Evolutionary conservation across 176 grass and related monocot genomes (phyloP), one percentile per base, ranked within the genome.

Genomic region (Triticum timopheevii): DNA sequence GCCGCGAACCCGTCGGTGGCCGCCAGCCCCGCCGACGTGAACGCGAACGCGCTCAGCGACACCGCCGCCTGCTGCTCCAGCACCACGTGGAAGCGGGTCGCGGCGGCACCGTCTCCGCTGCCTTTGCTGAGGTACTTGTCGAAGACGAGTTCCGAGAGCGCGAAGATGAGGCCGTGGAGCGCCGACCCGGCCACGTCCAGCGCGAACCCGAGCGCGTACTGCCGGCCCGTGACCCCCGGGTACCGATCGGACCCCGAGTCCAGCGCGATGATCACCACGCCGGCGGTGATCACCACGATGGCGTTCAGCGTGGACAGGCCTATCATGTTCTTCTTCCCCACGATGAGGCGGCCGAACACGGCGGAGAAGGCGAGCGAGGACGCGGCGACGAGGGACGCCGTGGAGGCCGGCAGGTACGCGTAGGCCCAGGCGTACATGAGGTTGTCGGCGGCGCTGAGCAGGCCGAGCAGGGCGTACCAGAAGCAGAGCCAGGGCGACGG

Each of bases 351-450:
- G 24, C 96, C 96, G 54, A 98, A 96, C 31, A 98, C 33, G 1
- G 88, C 86, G 0, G 96, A 96, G 82, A 98, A 98, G 16, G 87
- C 75, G 4, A 98, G 92, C 15, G 96, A 98, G 17, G 96, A 94
- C 3, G 96, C 88, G 5, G 96, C 90, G 3, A 95, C 86, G 31
- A 98, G 93, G 24, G 92, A 98, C 0, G 96, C 96, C 22, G 96
- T 96, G 65, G 93, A 98, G 2, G 93, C 96, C 3, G 96, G 96
- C 16, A 98, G 92, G 61, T 98, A 98, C 0, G 88, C 96, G 77
- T 94, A 98, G 0, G 92, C 93, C 91, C 92, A 98, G 22, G 96
- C 96, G 61, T 82, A 98, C 93, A 98, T 92, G 67, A 98, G 91
- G 84, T 98, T 98, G 61, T 95, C 96, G 10, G 49, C 93, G 35